Base-by-base conservation (phyloP, 768 basidiomycete species). In the Suillus variegatus region DNA sequence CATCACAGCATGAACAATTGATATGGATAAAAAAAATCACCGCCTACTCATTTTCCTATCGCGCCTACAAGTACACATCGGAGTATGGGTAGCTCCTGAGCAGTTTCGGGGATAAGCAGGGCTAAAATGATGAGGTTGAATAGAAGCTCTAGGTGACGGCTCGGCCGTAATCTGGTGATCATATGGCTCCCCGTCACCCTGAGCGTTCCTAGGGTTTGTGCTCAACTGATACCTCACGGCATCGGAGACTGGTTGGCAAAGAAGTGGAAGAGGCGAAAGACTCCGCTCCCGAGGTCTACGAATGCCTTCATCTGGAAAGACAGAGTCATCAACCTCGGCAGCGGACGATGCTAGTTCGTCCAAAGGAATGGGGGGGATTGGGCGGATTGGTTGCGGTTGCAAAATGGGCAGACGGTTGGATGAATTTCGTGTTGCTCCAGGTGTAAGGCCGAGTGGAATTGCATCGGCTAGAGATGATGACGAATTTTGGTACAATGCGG, bases 161-260 rank as follows among this genome's bases (percentile, higher is more conserved):
- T 60, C 58, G 25, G 41, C 58, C 58, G 28, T 28, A 43, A 60
- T 60, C 25, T 28, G 58, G 40, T 43, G 18, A 43, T 60, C 58
- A 60, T 60, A 41, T 43, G 41, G 1, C 41, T 60, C 58, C 41
- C 28, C 58, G 18, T 60, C 58, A 43, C 40, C 57, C 40, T 41
- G 57, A 58, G 57, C 16, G 38, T 28, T 25, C 38, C 36, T 60
- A 60, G 18, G 28, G 28, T 43, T 43, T 43, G 40, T 25, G 58
- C 58, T 72, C 61, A 77, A 52, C 25, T 74, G 77, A 64, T 76
- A 78, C 62, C 75, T 62, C 56, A 76, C 44, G 10, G 69, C 70
- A 56, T 76, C 75, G 25, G 77, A 78, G 3, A 76, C 77, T 3
- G 75, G 75, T 63, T 77, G 75, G 51, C 75, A 76, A 51, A 76